phyloP scores from a whole-genome alignment of 73 alveolate species.

The Uronychia binucleata region DNA sequence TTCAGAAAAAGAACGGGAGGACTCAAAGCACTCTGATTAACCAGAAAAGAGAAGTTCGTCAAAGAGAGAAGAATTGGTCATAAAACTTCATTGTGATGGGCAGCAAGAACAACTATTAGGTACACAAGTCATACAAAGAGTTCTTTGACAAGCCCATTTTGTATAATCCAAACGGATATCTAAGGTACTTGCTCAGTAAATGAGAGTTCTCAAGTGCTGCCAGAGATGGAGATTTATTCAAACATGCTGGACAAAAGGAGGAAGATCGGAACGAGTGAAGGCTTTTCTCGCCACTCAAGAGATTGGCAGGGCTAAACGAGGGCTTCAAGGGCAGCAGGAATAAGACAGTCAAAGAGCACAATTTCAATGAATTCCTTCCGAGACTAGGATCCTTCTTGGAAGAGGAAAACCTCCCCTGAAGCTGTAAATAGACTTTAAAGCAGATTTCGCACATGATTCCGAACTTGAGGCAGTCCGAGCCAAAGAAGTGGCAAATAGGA shows the following conservation, averaged over 20 bases:
- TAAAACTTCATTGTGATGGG: constrained; percentile 27
- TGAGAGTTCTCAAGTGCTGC: background rate
- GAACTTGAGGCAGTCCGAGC: constrained; percentile 5
- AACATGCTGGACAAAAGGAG: constrained; percentile 9
- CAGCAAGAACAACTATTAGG: constrained; percentile 40
- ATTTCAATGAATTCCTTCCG: background rate
- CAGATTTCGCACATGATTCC: constrained; percentile 1
- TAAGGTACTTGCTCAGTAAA: constrained; percentile 13
- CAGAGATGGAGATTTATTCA: constrained; percentile 23
- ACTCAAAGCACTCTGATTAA: no score
- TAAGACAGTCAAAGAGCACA: background rate
- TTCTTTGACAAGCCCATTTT: constrained; percentile 42
- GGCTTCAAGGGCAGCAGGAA: constrained; percentile 10
- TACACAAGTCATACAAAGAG: constrained; percentile 34
- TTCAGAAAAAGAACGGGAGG: background rate
- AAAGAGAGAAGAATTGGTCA: constrained; percentile 17
- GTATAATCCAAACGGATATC: constrained; percentile 24
- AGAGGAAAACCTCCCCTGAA: background rate
- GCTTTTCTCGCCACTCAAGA: no score
- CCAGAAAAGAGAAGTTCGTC: background rate
- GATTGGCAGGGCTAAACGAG: constrained; percentile 12
- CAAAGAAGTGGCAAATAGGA: constrained; percentile 1
- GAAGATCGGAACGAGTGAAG: constrained; percentile 17
- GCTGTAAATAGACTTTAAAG: background rate
- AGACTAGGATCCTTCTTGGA: background rate